These are phyloP conservation scores for Colletotrichum spaethianum DNA, from an alignment of 2,329 filamentous ascomycete species.

Conservation along the genomic window DNA sequence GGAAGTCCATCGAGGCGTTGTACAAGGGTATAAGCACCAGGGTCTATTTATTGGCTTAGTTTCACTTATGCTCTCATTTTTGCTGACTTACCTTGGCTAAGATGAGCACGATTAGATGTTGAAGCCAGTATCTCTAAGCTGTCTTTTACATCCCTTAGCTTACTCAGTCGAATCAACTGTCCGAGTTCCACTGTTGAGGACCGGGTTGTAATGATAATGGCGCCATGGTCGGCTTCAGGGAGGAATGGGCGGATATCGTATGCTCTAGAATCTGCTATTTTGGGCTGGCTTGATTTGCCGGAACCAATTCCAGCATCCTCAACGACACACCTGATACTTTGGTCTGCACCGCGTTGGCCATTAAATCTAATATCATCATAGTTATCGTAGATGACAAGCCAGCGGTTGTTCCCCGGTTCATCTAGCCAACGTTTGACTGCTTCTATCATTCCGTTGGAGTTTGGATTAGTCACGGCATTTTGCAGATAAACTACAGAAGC, in stretches of 20 bases:
- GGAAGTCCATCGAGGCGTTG: slow-evolving; percentile 59
- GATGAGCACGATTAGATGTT: slow-evolving; percentile 45
- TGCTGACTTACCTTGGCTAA: slow-evolving; percentile 47
- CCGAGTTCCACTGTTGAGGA: slow-evolving; percentile 51
- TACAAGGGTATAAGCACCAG: slow-evolving; percentile 48
- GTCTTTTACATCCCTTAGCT: slow-evolving; percentile 49
- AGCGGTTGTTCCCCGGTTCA: slow-evolving; percentile 51
- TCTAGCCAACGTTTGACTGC: slow-evolving; percentile 56
- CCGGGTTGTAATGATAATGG: slow-evolving; percentile 59
- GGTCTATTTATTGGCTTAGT: slow-evolving; percentile 45
- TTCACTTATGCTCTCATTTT: neutral
- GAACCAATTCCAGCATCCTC: neutral
- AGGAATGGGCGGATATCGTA: slow-evolving; percentile 52
- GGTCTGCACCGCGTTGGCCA: slow-evolving; percentile 1
- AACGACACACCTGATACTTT: neutral
- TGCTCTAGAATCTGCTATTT: slow-evolving; percentile 16
- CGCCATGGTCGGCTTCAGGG: slow-evolving; percentile 54
- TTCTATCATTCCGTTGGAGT: slow-evolving; percentile 47
- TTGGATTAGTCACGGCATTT: slow-evolving; percentile 43
- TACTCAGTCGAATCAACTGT: slow-evolving; percentile 49
- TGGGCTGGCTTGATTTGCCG: slow-evolving; percentile 14
- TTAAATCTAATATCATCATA: slow-evolving; percentile 55
- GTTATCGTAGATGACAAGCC: slow-evolving; percentile 59
- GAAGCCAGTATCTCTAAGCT: slow-evolving; percentile 50
- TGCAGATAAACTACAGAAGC: slow-evolving; percentile 44